Evolutionary conservation across 495 filamentous ascomycete genomes (phyloP).

Genomic region (Penicillium paradoxum): DNA sequence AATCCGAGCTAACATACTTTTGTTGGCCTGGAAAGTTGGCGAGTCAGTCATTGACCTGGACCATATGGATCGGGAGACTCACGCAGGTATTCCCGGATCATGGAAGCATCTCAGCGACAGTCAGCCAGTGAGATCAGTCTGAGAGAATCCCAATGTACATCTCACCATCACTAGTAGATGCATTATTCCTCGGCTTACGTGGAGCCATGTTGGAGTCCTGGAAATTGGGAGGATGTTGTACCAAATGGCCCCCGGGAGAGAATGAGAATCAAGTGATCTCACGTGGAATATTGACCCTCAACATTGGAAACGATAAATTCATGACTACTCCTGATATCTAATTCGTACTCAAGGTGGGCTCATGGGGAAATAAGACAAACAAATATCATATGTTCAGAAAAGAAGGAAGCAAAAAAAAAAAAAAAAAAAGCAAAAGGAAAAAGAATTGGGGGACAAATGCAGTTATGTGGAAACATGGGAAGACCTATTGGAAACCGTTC

Average conservation of each 20-base stretch:
- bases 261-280: background rate
- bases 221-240: background rate
- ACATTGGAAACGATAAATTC: constrained; percentile 3
- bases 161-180: constrained; percentile 39
- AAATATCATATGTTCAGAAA: constrained; percentile 7
- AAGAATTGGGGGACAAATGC: constrained; percentile 22
- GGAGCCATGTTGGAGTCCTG: constrained; percentile 41
- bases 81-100: constrained; percentile 57
- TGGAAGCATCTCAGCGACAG: constrained; percentile 17
- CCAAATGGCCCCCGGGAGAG: too few species aligned
- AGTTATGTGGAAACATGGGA: constrained; percentile 12
- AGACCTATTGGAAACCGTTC: constrained; percentile 5
- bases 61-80: constrained; percentile 22
- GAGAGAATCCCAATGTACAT: background rate
- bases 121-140: constrained; percentile 14
- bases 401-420: too few species aligned
- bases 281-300: background rate
- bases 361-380: constrained; percentile 3
- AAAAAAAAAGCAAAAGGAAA: constrained; percentile 3
- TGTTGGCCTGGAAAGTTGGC: constrained; percentile 42
- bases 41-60: background rate
- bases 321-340: constrained; percentile 20
- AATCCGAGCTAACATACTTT: constrained; percentile 39
- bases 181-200: constrained; percentile 46
- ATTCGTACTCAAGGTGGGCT: background rate